Evolutionary conservation across 345 rosid genomes (phyloP).

Genomic region (Citropsis articulata): DNA sequence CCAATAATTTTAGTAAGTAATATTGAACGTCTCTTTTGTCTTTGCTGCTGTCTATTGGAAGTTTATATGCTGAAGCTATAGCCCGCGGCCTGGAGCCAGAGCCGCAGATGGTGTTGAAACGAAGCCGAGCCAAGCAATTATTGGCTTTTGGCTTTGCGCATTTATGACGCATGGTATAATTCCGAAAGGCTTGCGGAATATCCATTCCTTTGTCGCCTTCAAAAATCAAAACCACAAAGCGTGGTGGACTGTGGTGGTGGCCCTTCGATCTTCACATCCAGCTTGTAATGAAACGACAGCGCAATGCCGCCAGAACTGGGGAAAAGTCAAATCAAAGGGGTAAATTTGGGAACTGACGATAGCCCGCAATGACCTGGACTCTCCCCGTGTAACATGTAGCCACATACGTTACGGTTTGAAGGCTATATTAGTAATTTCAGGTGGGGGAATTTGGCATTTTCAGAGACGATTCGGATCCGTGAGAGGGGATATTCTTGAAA

Average conservation of each 20-base stretch:
- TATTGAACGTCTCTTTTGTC: no score
- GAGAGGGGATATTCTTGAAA: conserved; percentile 11
- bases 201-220: conserved; percentile 1
- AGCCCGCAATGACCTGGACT: background rate
- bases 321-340: background rate
- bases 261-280: background rate
- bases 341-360: background rate
- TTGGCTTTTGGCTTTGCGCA: background rate
- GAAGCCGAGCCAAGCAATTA: background rate
- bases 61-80: no score
- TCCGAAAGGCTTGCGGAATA: conserved; percentile 25
- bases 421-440: background rate
- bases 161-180: conserved; percentile 29
- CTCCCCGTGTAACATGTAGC: background rate
- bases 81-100: background rate
- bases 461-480: conserved; percentile 12
- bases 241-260: background rate
- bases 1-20: no score
- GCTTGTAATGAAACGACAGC: background rate
- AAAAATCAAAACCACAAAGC: background rate
- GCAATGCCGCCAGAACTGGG: background rate
- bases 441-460: background rate
- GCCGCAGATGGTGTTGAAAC: background rate
- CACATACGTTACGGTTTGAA: fast-evolving
- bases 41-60: no score